Base-by-base conservation (phyloP, 306 rosid genomes). In the Spatholobus suberectus region DNA sequence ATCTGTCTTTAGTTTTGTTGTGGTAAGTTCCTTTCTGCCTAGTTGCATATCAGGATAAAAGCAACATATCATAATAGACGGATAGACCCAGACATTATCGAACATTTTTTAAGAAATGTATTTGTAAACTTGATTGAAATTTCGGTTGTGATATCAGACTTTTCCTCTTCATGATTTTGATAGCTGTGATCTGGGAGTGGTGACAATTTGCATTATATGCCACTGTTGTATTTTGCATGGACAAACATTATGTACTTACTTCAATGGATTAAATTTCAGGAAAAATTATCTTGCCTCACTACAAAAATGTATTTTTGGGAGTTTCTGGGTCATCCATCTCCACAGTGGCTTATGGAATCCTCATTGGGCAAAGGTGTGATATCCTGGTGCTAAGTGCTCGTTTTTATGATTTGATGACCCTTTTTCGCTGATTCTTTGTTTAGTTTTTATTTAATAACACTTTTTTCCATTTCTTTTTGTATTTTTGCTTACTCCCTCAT, bases 331-430 rank as follows among this genome's bases (percentile, higher is more conserved):
- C 86, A 66, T 72, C 82, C 58, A 66, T 84, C 74, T 86, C 90
- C 15, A 43, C 77, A 72, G 70, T 90, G 57, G 94, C 93, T 32
- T 59, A 77, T 57, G 97, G 98, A 82, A 83, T 96, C 58, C 91
- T 96, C 80, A 92, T 88, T 44, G 99, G 99, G 65, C 85, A 83
- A 85, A 85, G 97, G 98, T 95, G 82, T 82, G 79, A 51, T 68
- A 20, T 72, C 52, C 63, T 52, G 34, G 63, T 26, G 78, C 80
- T 21, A 17, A 46, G 20, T 43, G 65, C 51, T 80, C 13, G 54
- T 54, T 47, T 18, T n/a, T 62, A 61, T 70, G 55, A 77, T 67
- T 57, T 34, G 74, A 44, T 38, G 41, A 72, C 5, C 29, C 52
- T 38, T 34, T 38, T 68, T 52, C 7, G 23, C 52, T 40, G 44